phyloP scores from a whole-genome alignment of 495 filamentous ascomycete genomes.

The Aspergillus heteromorphus region DNA sequence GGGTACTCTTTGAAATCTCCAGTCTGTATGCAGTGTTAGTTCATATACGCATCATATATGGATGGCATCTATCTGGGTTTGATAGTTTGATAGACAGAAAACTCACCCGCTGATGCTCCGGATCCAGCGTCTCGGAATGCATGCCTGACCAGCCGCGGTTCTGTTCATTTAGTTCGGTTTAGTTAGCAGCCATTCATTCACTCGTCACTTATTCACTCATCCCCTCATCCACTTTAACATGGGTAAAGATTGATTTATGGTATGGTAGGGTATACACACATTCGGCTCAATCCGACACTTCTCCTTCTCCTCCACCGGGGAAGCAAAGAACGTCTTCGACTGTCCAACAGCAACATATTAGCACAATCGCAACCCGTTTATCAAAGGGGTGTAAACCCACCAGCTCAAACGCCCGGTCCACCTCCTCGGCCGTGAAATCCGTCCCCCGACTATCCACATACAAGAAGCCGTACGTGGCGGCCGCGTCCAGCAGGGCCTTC shows the following conservation, averaged over 20 bases:
- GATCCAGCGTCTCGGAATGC: slow-evolving; percentile 84
- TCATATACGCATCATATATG: not conserved
- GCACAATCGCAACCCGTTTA: too few species aligned
- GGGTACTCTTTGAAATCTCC: slow-evolving; percentile 90
- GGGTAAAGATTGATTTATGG: too few species aligned
- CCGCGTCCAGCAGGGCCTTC: slow-evolving; percentile 70
- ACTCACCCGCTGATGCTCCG: slow-evolving; percentile 70
- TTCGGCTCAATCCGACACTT: slow-evolving; percentile 65
- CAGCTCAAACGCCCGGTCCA: slow-evolving; percentile 70
- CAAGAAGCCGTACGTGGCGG: slow-evolving; percentile 77
- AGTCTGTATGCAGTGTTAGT: slow-evolving; percentile 44
- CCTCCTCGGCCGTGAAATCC: slow-evolving; percentile 60
- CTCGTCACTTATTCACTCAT: too few species aligned
- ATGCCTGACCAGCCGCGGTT: slow-evolving; percentile 88
- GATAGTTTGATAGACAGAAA: not conserved
- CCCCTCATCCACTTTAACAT: too few species aligned
- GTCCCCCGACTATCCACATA: slow-evolving; percentile 70
- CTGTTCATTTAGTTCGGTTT: too few species aligned
- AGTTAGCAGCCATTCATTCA: too few species aligned
- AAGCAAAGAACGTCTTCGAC: slow-evolving; percentile 75
- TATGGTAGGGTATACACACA: slow-evolving; percentile 39
- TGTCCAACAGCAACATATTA: slow-evolving; percentile 28
- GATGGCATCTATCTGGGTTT: not conserved
- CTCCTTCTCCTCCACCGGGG: slow-evolving; percentile 66
- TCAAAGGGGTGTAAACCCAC: too few species aligned